Evolutionary conservation across 2,329 filamentous ascomycete genomes (phyloP), one percentile per base, ranked within the genome.

Genomic region (Cytospora schulzeri): DNA sequence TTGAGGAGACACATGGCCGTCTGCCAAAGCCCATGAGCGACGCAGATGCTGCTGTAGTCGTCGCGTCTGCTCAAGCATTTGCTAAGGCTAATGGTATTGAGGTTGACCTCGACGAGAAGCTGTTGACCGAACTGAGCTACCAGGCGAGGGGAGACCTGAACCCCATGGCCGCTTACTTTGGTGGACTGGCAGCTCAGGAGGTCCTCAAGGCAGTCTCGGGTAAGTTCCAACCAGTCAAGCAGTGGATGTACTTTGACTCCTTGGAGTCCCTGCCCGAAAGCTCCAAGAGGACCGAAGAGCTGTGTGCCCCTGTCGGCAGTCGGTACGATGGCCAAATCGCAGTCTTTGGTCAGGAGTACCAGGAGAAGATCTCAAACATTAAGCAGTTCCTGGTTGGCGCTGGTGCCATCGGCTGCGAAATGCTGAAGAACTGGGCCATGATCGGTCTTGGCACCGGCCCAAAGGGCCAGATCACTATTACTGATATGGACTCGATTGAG

Each of bases 391-490:
- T 99, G 62, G 95, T 99, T 64, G 95, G 95, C 70, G 92, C 95
- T 55, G 95, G 95, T 72, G 95, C 96, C 68, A 99, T 99, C 76
- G 95, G 95, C 54, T 99, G 95, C 74, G 95, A 99, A 75, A 99
- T 98, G 91, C 81, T 99, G 70, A 99, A 99, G 86, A 98, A 98
- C 78, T 99, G 95, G 93, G 94, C 96, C 41, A 96, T 99, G 93
- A 96, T 98, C 76, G 95, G 95, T 70, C 83, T 99, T 33, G 94
- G 90, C 53, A 91, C 91, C 54, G 95, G 95, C 4, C 91, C 92
- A 3, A 86, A 93, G 57, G 95, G 95, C 72, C 90, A 91, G 77
- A 96, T 99, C 72, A 92, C 82, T 65, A 91, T 99, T 57, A 98
- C 96, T 17, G 95, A 99, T 75, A 98, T 97, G 88, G 95, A 99